These are phyloP conservation scores for Kwoniella sp. DNA, from an alignment of 768 basidiomycete genomes.

Conservation along the genomic window DNA sequence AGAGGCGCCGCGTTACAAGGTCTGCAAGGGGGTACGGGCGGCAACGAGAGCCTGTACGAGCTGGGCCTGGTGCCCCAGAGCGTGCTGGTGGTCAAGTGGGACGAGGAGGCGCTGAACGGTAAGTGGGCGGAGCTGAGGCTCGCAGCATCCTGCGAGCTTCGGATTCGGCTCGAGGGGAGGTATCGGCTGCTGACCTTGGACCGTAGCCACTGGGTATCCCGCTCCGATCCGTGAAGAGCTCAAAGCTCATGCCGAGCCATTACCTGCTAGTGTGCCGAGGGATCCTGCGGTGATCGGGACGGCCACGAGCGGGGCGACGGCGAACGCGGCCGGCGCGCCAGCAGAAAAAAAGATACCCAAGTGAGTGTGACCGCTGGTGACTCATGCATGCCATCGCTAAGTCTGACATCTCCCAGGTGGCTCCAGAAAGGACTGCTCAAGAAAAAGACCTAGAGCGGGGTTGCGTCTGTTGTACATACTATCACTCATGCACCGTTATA, in stretches of 20 bases:
- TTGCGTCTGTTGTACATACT: no score
- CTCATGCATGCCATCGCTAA: not conserved
- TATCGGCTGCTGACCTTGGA: not conserved
- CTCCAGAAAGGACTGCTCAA: constrained; percentile 40
- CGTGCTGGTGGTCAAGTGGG: constrained; percentile 44
- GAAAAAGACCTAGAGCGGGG: constrained; percentile 21
- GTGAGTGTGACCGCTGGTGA: constrained; percentile 28
- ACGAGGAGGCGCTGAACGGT: constrained; percentile 49
- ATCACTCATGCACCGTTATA: no score
- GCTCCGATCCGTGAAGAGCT: constrained; percentile 43
- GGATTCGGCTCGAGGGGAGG: not conserved
- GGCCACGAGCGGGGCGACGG: not conserved
- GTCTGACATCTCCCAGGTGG: constrained; percentile 30
- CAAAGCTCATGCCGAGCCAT: constrained; percentile 33
- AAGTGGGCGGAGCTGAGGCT: constrained; percentile 19
- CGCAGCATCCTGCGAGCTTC: no score
- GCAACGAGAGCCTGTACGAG: constrained; percentile 36
- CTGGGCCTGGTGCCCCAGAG: constrained; percentile 48
- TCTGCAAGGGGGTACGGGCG: constrained; percentile 36
- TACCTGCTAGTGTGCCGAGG: constrained; percentile 28
- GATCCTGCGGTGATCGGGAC: not conserved
- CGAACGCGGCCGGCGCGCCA: no score
- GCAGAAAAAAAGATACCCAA: constrained; percentile 50
- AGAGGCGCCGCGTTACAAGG: constrained; percentile 23
- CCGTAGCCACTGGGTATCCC: constrained; percentile 31